These are phyloP conservation scores for Apiospora hydei DNA, from an alignment of 2,329 filamentous ascomycete genomes.

Conservation along the genomic window DNA sequence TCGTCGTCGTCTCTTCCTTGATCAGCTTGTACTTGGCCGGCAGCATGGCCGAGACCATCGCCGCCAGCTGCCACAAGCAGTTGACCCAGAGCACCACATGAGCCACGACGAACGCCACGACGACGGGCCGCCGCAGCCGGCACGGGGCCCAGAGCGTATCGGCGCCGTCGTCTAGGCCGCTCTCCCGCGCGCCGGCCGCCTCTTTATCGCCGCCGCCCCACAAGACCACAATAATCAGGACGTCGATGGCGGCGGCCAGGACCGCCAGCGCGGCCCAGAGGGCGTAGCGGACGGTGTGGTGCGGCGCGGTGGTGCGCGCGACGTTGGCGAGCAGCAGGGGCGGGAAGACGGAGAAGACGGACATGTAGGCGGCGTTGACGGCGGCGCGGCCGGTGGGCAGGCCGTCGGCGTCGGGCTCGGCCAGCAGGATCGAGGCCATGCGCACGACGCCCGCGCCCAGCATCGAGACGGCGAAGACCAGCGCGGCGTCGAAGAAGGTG, in stretches of 20 bases:
- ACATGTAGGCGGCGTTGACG: neutral
- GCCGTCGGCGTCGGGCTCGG: conserved; percentile 6
- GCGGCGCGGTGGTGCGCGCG: conserved; percentile 25
- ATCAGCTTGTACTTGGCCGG: conserved; percentile 3
- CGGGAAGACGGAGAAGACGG: conserved; percentile 32
- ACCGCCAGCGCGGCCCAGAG: neutral
- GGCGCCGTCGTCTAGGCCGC: neutral
- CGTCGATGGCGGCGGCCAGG: neutral
- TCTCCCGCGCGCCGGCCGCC: too few species aligned
- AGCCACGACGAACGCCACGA: conserved; percentile 20
- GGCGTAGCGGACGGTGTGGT: neutral
- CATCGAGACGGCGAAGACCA: conserved; percentile 34
- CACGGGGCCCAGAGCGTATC: neutral
- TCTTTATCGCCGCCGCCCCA: neutral
- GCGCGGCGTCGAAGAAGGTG: conserved; percentile 31
- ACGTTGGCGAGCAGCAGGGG: conserved; percentile 28
- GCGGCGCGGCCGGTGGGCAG: neutral
- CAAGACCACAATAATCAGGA: neutral
- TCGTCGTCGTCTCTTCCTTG: conserved; percentile 12
- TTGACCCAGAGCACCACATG: conserved; percentile 31
- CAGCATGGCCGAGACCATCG: conserved; percentile 23
- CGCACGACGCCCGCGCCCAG: conserved; percentile 32
- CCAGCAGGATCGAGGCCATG: conserved; percentile 27
- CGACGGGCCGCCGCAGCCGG: neutral
- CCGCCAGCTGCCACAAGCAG: conserved; percentile 31